Conservation (phyloP, 2,329 filamentous ascomycete species). For the Periglandula ipomoeae region DNA sequence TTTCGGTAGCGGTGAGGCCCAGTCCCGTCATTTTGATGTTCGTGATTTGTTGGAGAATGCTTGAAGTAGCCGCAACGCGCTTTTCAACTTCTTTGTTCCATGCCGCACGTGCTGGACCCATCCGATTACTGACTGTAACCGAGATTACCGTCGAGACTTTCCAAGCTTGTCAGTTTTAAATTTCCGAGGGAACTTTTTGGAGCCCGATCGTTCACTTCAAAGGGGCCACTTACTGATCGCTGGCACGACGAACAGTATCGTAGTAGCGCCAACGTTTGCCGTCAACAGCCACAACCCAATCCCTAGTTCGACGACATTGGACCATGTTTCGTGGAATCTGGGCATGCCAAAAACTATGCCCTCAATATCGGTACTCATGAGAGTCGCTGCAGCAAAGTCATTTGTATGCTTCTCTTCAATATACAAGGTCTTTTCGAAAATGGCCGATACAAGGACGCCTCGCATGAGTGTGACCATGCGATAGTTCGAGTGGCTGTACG, state of each 20-base stretch:
- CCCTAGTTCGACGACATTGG: not conserved
- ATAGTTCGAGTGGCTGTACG: not conserved
- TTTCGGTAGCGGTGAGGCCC: not conserved
- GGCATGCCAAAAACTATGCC: not conserved
- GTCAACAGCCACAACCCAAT: not conserved
- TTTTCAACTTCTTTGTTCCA: not conserved
- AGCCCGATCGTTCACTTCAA: not conserved
- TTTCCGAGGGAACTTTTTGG: not conserved
- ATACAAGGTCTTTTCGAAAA: not conserved
- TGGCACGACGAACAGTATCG: not conserved
- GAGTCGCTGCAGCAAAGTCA: not conserved
- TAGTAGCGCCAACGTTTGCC: not conserved
- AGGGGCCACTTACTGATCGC: not conserved
- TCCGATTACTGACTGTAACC: not conserved
- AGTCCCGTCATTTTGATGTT: not conserved
- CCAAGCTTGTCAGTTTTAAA: not conserved
- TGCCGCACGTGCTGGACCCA: not conserved
- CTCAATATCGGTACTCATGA: not conserved
- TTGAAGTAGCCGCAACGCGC: not conserved
- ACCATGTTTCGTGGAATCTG: not conserved
- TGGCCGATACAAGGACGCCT: not conserved
- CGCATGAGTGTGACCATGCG: not conserved
- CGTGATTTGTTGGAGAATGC: not conserved
- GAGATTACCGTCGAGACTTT: not conserved
- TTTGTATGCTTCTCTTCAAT: not conserved